Evolutionary conservation across 306 rosid genomes (phyloP).

Genomic region (Rosa rugosa): DNA sequence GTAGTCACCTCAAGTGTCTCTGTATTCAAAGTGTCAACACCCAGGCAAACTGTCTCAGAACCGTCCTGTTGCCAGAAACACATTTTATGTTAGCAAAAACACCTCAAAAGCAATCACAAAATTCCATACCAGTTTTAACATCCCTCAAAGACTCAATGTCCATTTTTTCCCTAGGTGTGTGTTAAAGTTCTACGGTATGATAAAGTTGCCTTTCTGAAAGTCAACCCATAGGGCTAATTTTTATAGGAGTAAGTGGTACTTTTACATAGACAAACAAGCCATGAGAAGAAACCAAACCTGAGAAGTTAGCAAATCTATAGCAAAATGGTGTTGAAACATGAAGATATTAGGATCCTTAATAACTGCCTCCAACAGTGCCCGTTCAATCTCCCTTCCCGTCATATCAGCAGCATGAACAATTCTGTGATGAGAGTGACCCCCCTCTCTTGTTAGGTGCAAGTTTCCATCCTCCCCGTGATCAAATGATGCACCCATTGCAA

Average conservation of each 20-base stretch:
- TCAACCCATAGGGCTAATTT: neutral
- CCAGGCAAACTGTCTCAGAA: constrained; percentile 68
- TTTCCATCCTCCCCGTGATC: constrained; percentile 94
- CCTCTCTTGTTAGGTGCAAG: constrained; percentile 86
- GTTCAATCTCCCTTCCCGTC: constrained; percentile 95
- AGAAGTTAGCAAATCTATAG: constrained; percentile 83
- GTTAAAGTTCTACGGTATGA: too few relatives aligned
- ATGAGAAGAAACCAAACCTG: constrained; percentile 53
- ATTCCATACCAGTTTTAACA: neutral
- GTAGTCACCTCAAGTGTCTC: constrained; percentile 71
- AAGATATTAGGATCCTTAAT: constrained; percentile 68
- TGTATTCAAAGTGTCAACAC: constrained; percentile 81
- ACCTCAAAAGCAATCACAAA: constrained; percentile 19
- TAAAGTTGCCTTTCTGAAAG: neutral
- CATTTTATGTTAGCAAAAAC: constrained; percentile 35
- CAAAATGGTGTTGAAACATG: constrained; percentile 88
- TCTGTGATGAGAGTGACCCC: constrained; percentile 91
- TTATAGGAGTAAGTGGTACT: neutral
- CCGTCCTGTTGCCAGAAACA: constrained; percentile 57
- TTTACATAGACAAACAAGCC: neutral
- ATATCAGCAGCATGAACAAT: constrained; percentile 95
- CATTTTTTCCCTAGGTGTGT: neutral
- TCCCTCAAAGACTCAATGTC: neutral
- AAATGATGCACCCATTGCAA: constrained; percentile 91
- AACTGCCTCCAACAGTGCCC: constrained; percentile 69